These are phyloP conservation scores for Asparagopsis taxiformis DNA, from an alignment of 31 red algal species.

Conservation along the genomic window DNA sequence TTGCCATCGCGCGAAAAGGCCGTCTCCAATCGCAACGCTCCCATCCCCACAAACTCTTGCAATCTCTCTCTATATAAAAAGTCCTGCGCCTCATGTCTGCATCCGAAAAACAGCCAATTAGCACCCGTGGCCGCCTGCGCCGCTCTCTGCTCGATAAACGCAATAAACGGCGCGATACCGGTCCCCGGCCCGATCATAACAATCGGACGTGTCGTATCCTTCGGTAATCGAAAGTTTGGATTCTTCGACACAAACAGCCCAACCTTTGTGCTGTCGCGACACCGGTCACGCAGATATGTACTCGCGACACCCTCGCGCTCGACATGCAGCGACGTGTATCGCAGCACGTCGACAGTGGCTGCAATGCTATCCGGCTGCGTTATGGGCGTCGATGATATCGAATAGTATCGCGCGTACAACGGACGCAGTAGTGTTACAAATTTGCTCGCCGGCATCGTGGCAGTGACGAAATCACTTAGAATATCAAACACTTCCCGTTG, in stretches of 20 bases:
- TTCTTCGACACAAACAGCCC: slow-evolving; percentile 78
- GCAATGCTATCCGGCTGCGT: slow-evolving; percentile 35
- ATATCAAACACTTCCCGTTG: slow-evolving; percentile 83
- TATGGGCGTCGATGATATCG: slow-evolving; percentile 88
- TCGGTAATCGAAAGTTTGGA: slow-evolving; percentile 83
- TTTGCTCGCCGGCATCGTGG: slow-evolving; percentile 25
- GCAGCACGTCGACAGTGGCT: slow-evolving; percentile 85
- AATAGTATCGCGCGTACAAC: slow-evolving; percentile 89
- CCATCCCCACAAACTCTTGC: slow-evolving; percentile 9
- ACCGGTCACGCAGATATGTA: slow-evolving; percentile 80
- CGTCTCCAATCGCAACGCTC: slow-evolving; percentile 54
- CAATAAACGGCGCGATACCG: slow-evolving; percentile 93
- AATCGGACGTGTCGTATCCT: slow-evolving; percentile 38
- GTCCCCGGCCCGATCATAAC: slow-evolving; percentile 99
- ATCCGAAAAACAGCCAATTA: slow-evolving; percentile 96
- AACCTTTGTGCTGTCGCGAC: slow-evolving; percentile 17
- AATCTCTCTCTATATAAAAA: slow-evolving; percentile 86
- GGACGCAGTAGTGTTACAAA: slow-evolving; percentile 53
- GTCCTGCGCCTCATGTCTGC: slow-evolving; percentile 69
- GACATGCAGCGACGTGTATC: slow-evolving; percentile 55
- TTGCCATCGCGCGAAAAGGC: slow-evolving; percentile 96
- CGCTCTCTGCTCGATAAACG: slow-evolving; percentile 83
- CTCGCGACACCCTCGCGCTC: slow-evolving; percentile 85
- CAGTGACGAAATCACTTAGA: slow-evolving; percentile 67
- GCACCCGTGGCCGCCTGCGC: slow-evolving; percentile 31